Base-by-base conservation (phyloP, 2,329 filamentous ascomycete genomes). In the Epichloe aotearoae region DNA sequence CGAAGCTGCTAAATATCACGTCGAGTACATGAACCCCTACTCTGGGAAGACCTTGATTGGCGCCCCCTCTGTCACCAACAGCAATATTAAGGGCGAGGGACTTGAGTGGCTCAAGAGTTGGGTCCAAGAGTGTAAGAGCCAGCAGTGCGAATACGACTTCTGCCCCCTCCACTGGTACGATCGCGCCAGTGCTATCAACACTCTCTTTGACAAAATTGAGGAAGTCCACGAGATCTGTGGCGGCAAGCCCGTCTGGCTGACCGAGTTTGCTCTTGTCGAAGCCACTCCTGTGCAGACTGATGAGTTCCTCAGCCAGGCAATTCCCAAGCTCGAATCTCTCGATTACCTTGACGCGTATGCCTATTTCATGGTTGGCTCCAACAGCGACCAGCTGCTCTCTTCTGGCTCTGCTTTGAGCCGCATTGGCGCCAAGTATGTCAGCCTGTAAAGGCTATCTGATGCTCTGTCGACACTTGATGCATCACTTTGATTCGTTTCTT, bases 161-260 rank as follows among this genome's bases (percentile, higher is more conserved):
- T 74, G 80, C 65, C 71, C 73, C 61, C 69, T 79, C 44, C 82
- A 85, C 68, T 84, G 80, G 79, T 85, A 85, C 67, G 75, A 74
- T 46, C 64, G 65, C 40, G 67, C 73, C 15, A 61, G 69, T 49
- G 71, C 71, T 51, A 62, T 66, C 26, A 64, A 72, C 41, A 69
- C 67, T 54, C 80, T 84, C 65, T 76, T 81, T 56, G 53, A 62
- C 39, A 78, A 83, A 64, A 61, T 83, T 50, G 56, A 69, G 53
- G 54, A 69, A 33, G 74, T 75, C 53, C 57, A 74, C 61, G 51
- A 66, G 39, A 60, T 65, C 54, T 78, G 75, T 62, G 60, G 65
- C 42, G 67, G 64, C 59, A 73, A 73, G 69, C 70, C 72, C 44
- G 65, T 85, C 63, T 83, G 76, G 76, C 67, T 84, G 51, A 83